phyloP scores from a whole-genome alignment of 2,329 filamentous ascomycete species.

The Colletotrichum sp. region DNA sequence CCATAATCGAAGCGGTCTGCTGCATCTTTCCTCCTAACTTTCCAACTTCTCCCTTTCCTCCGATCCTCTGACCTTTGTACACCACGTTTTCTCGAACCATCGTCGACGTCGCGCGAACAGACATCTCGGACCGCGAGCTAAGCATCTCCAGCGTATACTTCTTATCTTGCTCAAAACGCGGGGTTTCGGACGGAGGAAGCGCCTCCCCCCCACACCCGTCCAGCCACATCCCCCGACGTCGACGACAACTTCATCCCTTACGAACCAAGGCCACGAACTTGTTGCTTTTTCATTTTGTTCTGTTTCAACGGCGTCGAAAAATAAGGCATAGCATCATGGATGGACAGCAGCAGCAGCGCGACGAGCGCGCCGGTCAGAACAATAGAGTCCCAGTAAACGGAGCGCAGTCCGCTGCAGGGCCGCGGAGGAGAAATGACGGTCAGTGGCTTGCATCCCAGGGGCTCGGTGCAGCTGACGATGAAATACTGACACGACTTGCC shows the following conservation, averaged over 20 bases:
- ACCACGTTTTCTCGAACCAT: slow-evolving; percentile 3
- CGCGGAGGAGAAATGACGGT: slow-evolving; percentile 22
- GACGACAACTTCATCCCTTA: background rate
- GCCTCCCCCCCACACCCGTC: slow-evolving; percentile 11
- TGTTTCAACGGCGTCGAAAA: background rate
- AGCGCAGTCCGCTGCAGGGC: slow-evolving; percentile 12
- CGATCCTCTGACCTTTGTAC: background rate
- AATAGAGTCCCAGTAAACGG: slow-evolving; percentile 21
- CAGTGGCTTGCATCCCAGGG: slow-evolving; percentile 24
- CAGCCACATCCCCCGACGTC: slow-evolving; percentile 6
- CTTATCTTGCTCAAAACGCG: slow-evolving; percentile 20
- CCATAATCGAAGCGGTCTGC: slow-evolving; percentile 15
- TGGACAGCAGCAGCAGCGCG: slow-evolving; percentile 16
- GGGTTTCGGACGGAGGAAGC: slow-evolving; percentile 20
- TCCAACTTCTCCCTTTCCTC: background rate
- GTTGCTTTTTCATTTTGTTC: background rate
- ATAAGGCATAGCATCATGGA: slow-evolving; percentile 5
- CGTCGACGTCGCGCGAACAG: slow-evolving; percentile 10
- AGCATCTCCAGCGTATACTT: slow-evolving; percentile 12
- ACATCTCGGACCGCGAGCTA: slow-evolving; percentile 18
- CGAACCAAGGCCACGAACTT: background rate
- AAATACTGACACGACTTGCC: background rate
- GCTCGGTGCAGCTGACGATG: background rate
- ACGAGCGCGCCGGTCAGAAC: slow-evolving; percentile 25
- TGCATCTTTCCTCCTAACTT: background rate